phyloP scores from a whole-genome alignment of 306 rosid genomes.

The Prosopis cineraria region DNA sequence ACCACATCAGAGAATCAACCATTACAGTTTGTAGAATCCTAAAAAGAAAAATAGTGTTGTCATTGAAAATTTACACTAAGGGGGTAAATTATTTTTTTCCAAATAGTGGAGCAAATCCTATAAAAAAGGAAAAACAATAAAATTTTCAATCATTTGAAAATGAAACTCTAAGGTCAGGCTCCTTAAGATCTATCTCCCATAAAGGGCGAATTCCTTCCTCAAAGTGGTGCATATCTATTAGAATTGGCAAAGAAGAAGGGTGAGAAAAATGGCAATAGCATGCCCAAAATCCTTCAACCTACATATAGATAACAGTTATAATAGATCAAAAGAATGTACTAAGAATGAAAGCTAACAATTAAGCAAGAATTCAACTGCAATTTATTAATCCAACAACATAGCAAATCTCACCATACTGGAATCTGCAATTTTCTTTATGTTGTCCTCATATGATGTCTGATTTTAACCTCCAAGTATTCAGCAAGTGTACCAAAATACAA shows the following conservation, averaged over 20 bases:
- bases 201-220: conserved; percentile 96
- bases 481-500: too few relatives aligned
- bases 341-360: background rate
- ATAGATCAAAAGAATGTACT: background rate
- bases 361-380: background rate
- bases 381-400: too few relatives aligned
- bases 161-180: conserved; percentile 31
- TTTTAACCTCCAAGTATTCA: too few relatives aligned
- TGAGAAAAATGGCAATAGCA: conserved; percentile 86
- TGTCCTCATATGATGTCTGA: too few relatives aligned
- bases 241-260: conserved; percentile 82
- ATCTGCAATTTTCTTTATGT: conserved; percentile 84
- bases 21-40: conserved; percentile 95
- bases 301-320: conserved; percentile 15
- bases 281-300: conserved; percentile 97
- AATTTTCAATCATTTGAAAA: conserved; percentile 16
- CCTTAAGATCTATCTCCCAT: too few relatives aligned
- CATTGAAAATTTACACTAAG: conserved; percentile 14
- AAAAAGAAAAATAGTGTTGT: conserved; percentile 24
- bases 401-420: conserved; percentile 71
- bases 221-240: conserved; percentile 90
- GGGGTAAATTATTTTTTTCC: too few relatives aligned
- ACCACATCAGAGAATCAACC: too few relatives aligned
- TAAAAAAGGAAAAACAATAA: background rate
- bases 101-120: background rate